A percentile compares a stretch with the other conserved stretches of the same genome.
These are phyloP conservation scores for Dunaliella primolecta DNA, from an alignment of 139 green algal genomes.

Conservation along the genomic window DNA sequence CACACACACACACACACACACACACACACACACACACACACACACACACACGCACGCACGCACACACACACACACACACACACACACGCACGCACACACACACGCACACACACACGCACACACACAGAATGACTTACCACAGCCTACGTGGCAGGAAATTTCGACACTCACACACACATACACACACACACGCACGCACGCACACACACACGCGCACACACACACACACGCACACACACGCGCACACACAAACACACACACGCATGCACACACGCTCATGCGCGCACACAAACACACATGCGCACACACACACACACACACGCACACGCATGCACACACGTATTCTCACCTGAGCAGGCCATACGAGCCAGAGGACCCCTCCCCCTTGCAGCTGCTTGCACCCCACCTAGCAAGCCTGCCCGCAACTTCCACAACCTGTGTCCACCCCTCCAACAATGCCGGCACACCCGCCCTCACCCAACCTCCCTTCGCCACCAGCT, in stretches of 20 bases:
- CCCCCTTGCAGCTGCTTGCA: conserved; percentile 11
- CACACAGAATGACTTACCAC: too few species aligned
- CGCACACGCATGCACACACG: not conserved
- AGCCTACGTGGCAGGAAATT: too few species aligned
- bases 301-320: not conserved
- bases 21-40: not conserved
- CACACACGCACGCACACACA: too few species aligned
- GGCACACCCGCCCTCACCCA: not conserved
- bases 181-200: too few species aligned
- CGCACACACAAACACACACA: too few species aligned
- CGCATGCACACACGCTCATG: not conserved
- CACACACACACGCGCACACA: too few species aligned
- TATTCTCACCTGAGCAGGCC: not conserved
- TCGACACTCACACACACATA: too few species aligned
- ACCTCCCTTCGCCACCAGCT: not conserved
- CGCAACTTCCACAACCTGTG: not conserved
- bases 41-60: too few species aligned
- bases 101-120: too few species aligned
- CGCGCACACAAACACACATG: too few species aligned
- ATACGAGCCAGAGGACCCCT: not conserved
- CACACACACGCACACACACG: too few species aligned
- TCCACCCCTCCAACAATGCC: not conserved
- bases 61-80: too few species aligned
- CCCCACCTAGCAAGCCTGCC: not conserved
- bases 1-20: not conserved